Evolutionary conservation across 2,329 filamentous ascomycete genomes (phyloP).

Genomic region (Triangularia verruculosa): DNA sequence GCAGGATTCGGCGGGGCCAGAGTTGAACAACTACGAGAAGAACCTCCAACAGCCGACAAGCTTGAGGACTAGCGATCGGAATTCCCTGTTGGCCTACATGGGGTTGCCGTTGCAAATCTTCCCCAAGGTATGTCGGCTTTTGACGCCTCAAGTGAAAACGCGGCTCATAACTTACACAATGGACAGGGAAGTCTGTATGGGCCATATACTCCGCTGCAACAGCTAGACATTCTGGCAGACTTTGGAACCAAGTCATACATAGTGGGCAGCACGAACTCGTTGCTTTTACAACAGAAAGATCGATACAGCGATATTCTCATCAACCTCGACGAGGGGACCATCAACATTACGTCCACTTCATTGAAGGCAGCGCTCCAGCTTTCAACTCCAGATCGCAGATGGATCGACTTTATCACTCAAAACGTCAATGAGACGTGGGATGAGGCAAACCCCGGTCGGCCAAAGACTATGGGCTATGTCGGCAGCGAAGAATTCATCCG

Average conservation of each 20-base stretch:
- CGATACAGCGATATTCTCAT: constrained; percentile 95
- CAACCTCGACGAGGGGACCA: constrained; percentile 85
- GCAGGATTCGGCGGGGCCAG: constrained; percentile 94
- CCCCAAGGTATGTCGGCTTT: constrained; percentile 67
- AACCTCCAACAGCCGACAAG: constrained; percentile 74
- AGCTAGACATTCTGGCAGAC: constrained; percentile 90
- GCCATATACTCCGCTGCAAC: constrained; percentile 93
- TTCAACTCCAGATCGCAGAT: constrained; percentile 83
- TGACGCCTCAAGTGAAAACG: constrained; percentile 6
- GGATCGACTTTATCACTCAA: constrained; percentile 94
- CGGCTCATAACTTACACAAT: constrained; percentile 9
- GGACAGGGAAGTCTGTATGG: constrained; percentile 83
- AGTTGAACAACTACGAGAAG: constrained; percentile 78
- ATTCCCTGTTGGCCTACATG: constrained; percentile 89
- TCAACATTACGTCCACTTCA: constrained; percentile 79
- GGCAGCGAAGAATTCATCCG: constrained; percentile 97
- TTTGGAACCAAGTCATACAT: constrained; percentile 95
- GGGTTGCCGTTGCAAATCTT: constrained; percentile 93
- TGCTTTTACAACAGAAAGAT: constrained; percentile 90
- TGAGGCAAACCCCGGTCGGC: constrained; percentile 78
- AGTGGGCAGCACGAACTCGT: constrained; percentile 92
- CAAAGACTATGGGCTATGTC: constrained; percentile 92
- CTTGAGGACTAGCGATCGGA: constrained; percentile 85
- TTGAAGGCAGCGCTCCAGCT: constrained; percentile 73
- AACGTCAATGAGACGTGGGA: constrained; percentile 97